phyloP scores from a whole-genome alignment of 164 flowering plant genomes.

The Nelumbo lutea region DNA sequence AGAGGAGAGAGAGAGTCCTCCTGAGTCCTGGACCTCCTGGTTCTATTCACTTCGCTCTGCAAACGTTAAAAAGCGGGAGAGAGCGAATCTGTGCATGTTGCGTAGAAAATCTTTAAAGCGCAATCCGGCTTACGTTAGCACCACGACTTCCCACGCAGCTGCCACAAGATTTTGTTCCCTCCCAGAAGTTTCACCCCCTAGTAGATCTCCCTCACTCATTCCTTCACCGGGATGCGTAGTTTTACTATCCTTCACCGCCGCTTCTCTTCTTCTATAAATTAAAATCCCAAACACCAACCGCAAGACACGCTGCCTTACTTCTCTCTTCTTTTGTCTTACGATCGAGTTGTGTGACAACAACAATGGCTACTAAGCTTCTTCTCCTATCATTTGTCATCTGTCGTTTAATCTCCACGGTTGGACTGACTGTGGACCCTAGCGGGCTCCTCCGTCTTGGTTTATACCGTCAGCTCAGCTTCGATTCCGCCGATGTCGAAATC shows the following conservation, averaged over 20 bases:
- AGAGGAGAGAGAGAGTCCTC: neutral
- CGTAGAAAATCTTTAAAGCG: constrained; percentile 55
- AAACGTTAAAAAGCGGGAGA: constrained; percentile 3
- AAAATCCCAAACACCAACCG: constrained; percentile 1
- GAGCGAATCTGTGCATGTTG: constrained; percentile 51
- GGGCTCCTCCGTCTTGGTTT: constrained; percentile 37
- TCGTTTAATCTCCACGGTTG: constrained; percentile 51
- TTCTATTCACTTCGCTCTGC: neutral
- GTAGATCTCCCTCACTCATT: no score
- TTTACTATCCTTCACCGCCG: constrained; percentile 25
- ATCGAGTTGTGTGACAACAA: neutral
- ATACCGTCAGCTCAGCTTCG: constrained; percentile 48
- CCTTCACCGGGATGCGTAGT: constrained; percentile 11
- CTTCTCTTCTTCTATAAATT: constrained; percentile 1
- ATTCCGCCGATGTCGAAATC: constrained; percentile 32
- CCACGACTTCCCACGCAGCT: constrained; percentile 34
- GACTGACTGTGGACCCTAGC: constrained; percentile 38
- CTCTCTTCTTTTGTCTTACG: neutral
- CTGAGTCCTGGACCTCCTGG: neutral
- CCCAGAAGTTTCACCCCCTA: constrained; percentile 3
- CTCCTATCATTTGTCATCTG: constrained; percentile 43
- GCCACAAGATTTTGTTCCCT: constrained; percentile 36
- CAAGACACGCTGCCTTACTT: constrained; percentile 1
- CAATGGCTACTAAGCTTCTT: constrained; percentile 33
- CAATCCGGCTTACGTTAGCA: constrained; percentile 52